Percentiles rank a stretch among this genome's conserved stretches.
phyloP scores from a whole-genome alignment of 306 rosid species.

The Fagus crenata region DNA sequence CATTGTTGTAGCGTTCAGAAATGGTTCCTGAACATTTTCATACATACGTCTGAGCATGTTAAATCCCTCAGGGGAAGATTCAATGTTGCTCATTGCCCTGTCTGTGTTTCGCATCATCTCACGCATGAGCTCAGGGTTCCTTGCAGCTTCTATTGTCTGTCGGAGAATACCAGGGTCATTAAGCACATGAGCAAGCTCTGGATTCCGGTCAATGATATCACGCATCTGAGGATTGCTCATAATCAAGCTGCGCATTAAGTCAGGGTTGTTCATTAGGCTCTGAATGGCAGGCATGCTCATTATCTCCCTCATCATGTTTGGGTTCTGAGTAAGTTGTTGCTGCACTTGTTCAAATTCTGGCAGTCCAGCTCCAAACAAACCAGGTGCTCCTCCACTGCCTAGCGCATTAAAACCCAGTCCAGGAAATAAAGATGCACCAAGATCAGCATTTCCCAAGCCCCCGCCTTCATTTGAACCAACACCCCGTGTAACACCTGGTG shows the following conservation, averaged over 20 bases:
- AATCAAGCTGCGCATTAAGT: constrained; percentile 52
- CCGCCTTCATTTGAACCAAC: constrained; percentile 53
- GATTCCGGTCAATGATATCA: constrained; percentile 62
- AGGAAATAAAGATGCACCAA: constrained; percentile 49
- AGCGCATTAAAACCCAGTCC: constrained; percentile 49
- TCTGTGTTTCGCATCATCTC: constrained; percentile 76
- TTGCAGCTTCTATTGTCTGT: constrained; percentile 67
- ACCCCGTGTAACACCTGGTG: constrained; percentile 54
- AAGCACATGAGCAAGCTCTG: constrained; percentile 61
- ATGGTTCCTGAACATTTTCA: constrained; percentile 72
- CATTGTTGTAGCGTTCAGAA: constrained; percentile 64
- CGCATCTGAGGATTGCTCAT: constrained; percentile 69
- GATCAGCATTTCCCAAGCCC: constrained; percentile 40
- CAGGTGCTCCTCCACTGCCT: constrained; percentile 32
- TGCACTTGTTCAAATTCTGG: constrained; percentile 64
- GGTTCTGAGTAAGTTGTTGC: constrained; percentile 63
- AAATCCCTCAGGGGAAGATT: constrained; percentile 69
- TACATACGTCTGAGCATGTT: constrained; percentile 74
- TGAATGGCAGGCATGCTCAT: constrained; percentile 71
- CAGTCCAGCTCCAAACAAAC: constrained; percentile 45
- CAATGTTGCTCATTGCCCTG: constrained; percentile 71
- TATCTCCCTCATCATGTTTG: constrained; percentile 66
- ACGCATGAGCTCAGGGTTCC: constrained; percentile 73
- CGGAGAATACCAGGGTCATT: constrained; percentile 62
- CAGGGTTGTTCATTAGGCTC: constrained; percentile 63